phyloP scores from a whole-genome alignment of 106 monocot species.

The Cymbidium sinense region DNA sequence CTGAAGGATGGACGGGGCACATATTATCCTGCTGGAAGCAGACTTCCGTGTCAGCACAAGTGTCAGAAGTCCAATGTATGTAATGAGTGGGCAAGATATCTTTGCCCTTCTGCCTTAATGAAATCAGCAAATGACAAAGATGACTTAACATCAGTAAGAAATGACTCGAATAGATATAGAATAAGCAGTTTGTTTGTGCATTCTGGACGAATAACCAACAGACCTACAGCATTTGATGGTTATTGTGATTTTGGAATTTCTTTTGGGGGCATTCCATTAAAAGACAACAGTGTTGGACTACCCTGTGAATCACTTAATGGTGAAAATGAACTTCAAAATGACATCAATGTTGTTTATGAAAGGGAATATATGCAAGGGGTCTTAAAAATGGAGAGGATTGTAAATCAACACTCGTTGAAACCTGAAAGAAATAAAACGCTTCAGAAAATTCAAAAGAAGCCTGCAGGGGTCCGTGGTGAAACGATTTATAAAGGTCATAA shows the following conservation, averaged over 20 bases:
- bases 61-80: constrained; percentile 17
- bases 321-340: constrained; percentile 17
- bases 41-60: constrained; percentile 25
- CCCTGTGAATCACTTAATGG: constrained; percentile 29
- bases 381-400: constrained; percentile 49
- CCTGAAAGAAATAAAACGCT: constrained; percentile 23
- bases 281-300: constrained; percentile 10
- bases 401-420: constrained; percentile 15
- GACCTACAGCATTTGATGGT: constrained; percentile 34
- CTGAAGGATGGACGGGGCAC: constrained; percentile 85
- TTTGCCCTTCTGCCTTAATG: constrained; percentile 11
- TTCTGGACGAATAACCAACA: constrained; percentile 60
- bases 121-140: constrained; percentile 11
- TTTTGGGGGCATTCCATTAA: constrained; percentile 29
- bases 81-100: constrained; percentile 14
- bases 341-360: constrained; percentile 36
- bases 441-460: constrained; percentile 20
- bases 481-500: constrained; percentile 80
- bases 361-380: constrained; percentile 92
- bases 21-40: constrained; percentile 55
- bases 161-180: constrained; percentile 16
- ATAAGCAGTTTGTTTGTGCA: constrained; percentile 23
- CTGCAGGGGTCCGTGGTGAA: constrained; percentile 40
- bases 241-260: constrained; percentile 28
- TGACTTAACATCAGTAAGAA: constrained; percentile 15